phyloP scores from a whole-genome alignment of 768 basidiomycete species.

The Auricularia heimuer region DNA sequence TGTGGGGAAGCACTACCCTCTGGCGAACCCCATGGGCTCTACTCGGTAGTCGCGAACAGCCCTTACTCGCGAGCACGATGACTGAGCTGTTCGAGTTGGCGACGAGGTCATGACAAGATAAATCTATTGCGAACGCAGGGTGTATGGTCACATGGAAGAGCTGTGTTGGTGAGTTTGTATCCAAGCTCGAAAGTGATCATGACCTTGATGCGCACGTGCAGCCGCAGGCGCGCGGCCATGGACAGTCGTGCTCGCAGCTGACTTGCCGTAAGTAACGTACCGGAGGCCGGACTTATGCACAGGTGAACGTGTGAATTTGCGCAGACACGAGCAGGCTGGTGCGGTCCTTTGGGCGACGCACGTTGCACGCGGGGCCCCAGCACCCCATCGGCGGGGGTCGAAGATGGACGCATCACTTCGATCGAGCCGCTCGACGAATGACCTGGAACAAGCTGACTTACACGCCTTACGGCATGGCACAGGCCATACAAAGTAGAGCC shows the following conservation, averaged over 20 bases:
- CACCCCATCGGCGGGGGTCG: neutral
- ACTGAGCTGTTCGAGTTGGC: no score
- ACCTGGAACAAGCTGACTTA: no score
- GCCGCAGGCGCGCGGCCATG: neutral
- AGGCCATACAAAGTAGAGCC: no score
- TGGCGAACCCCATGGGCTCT: no score
- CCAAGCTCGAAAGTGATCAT: neutral
- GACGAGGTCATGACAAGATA: neutral
- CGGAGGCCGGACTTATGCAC: neutral
- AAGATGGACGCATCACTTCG: no score
- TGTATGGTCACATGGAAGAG: neutral
- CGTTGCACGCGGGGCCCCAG: neutral
- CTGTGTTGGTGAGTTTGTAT: neutral
- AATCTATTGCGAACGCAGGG: neutral
- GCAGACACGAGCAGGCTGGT: neutral
- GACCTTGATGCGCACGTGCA: neutral
- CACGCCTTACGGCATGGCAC: no score
- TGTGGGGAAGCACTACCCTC: no score
- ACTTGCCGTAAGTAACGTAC: neutral
- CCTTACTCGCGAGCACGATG: no score
- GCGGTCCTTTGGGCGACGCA: neutral
- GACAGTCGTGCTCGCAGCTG: neutral
- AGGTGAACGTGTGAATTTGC: neutral
- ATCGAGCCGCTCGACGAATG: no score
- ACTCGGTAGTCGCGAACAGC: no score